A percentile compares a stretch with the other conserved stretches of the same genome.
These are phyloP conservation scores for Aspergillus glaucus DNA, from an alignment of 2,329 filamentous ascomycete species.

Conservation along the genomic window DNA sequence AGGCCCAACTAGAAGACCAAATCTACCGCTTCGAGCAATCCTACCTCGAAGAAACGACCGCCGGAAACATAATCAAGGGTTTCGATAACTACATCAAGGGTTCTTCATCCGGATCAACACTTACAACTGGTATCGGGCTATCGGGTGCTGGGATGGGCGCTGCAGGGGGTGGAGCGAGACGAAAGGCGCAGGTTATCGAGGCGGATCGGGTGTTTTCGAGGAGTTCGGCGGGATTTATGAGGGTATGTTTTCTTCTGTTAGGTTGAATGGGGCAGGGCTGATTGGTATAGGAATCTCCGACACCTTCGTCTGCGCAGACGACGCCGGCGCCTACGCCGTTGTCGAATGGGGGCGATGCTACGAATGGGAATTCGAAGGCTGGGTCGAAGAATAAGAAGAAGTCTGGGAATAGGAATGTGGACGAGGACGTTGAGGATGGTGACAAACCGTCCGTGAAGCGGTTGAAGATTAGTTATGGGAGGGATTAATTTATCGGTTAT, in stretches of 20 bases:
- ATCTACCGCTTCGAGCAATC: slow-evolving; percentile 78
- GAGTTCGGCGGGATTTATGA: slow-evolving; percentile 45
- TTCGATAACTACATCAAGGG: slow-evolving; percentile 99
- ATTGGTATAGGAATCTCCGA: slow-evolving; percentile 33
- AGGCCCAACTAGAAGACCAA: slow-evolving; percentile 63
- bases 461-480: slow-evolving; percentile 41
- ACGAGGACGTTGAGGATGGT: slow-evolving; percentile 27
- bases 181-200: slow-evolving; percentile 42
- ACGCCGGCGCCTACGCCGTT: slow-evolving; percentile 44
- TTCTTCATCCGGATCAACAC: slow-evolving; percentile 47
- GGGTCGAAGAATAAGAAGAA: slow-evolving; percentile 39
- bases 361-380: slow-evolving; percentile 5
- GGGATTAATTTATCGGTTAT: slow-evolving; percentile 26
- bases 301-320: slow-evolving; percentile 39
- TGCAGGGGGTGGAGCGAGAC: slow-evolving; percentile 23
- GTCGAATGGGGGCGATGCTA: slow-evolving; percentile 21
- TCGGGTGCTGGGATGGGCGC: slow-evolving; percentile 13
- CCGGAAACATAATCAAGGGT: slow-evolving; percentile 92
- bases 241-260: slow-evolving; percentile 21
- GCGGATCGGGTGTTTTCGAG: slow-evolving; percentile 43
- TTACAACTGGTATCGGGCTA: slow-evolving; percentile 27
- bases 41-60: slow-evolving; percentile 82
- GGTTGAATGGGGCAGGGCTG: neutral
- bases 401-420: slow-evolving; percentile 21
- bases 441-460: slow-evolving; percentile 37